Conservation (phyloP, 2,329 filamentous ascomycete genomes). For the Monosporascus sp. region DNA sequence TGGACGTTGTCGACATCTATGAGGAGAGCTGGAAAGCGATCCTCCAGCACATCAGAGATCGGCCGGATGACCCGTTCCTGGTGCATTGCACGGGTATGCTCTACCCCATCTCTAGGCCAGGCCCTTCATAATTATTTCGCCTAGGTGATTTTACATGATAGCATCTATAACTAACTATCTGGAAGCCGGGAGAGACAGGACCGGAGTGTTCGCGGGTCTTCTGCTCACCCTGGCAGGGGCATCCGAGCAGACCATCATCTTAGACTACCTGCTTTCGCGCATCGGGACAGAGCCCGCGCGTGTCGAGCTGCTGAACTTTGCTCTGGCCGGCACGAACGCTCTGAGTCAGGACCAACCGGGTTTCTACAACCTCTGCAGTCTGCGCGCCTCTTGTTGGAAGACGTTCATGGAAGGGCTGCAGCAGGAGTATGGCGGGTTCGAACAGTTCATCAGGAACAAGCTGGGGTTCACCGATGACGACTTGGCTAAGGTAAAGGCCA, state of each 20-base stretch:
- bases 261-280: constrained; percentile 51
- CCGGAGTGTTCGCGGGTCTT: constrained; percentile 45
- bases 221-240: constrained; percentile 47
- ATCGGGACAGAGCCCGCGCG: constrained; percentile 48
- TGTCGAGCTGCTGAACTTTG: constrained; percentile 39
- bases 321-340: constrained; percentile 32
- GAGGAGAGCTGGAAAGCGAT: constrained; percentile 36
- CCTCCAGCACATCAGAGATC: constrained; percentile 43
- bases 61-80: constrained; percentile 38
- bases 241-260: constrained; percentile 32
- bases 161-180: not conserved
- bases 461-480: constrained; percentile 44
- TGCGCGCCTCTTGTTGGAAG: constrained; percentile 40
- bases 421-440: constrained; percentile 42
- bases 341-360: constrained; percentile 37
- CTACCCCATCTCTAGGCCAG: not conserved
- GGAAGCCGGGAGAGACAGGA: constrained; percentile 49
- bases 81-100: constrained; percentile 50
- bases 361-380: constrained; percentile 42
- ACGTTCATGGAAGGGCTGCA: constrained; percentile 40
- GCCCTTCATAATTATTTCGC: too few species aligned
- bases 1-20: constrained; percentile 41
- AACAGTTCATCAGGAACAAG: constrained; percentile 39
- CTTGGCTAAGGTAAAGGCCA: constrained; percentile 40
- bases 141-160: not conserved